These are phyloP conservation scores for Pilatotrama ljubarskyi DNA, from an alignment of 768 basidiomycete genomes.

Conservation along the genomic window DNA sequence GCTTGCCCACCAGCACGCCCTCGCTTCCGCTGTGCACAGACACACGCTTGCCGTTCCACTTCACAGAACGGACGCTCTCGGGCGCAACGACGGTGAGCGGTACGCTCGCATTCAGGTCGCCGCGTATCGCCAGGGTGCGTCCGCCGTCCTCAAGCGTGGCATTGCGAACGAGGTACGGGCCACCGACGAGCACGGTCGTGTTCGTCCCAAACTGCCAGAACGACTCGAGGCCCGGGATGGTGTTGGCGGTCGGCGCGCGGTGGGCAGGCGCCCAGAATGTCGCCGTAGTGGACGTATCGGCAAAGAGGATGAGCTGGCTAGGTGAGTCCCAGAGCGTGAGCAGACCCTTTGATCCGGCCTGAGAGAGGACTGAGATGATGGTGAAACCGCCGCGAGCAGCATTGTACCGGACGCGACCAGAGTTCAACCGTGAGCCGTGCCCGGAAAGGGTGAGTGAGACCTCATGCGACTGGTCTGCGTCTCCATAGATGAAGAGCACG, in stretches of 20 bases:
- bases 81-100: constrained; percentile 67
- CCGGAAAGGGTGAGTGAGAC: constrained; percentile 31
- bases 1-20: background rate
- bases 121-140: constrained; percentile 52
- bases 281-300: constrained; percentile 63
- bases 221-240: constrained; percentile 43
- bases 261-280: constrained; percentile 80
- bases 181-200: constrained; percentile 53
- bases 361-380: constrained; percentile 51
- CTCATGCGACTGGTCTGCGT: constrained; percentile 36
- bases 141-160: constrained; percentile 33
- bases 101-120: constrained; percentile 65
- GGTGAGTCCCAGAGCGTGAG: constrained; percentile 67
- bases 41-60: constrained; percentile 69
- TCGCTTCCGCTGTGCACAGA: background rate
- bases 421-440: constrained; percentile 13
- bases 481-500: constrained; percentile 42
- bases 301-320: constrained; percentile 66
- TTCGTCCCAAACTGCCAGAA: constrained; percentile 80
- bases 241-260: constrained; percentile 34
- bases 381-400: constrained; percentile 34
- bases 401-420: constrained; percentile 30
- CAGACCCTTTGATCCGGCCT: constrained; percentile 51
- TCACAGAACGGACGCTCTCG: constrained; percentile 48
- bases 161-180: constrained; percentile 48